Base-by-base conservation (phyloP, 306 rosid genomes). In the Pueraria montana region DNA sequence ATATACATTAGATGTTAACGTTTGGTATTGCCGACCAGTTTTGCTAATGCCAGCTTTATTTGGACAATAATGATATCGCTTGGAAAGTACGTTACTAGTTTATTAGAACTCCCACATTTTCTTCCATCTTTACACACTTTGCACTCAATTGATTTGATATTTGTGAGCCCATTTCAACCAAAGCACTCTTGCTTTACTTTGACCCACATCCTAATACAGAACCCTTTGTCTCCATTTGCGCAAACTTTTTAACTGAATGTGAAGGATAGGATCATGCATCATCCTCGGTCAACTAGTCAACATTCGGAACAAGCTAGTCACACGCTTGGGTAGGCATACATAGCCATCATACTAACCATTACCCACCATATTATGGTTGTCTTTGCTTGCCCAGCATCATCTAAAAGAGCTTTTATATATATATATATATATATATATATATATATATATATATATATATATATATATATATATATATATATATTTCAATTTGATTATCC, bases 261-360 rank as follows among this genome's bases (percentile, higher is more conserved):
- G 21, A 49, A 10, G 5, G 42, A 66, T 36, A 38, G 42, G 43
- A 7, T 46, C 32, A n/a, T 48, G 67, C 74, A 34, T 26, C 36
- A 58, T 79, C 48, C 24, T 46, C 17, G 27, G 85, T 73, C 80
- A 74, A 70, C 62, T 14, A 50, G 79, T 80, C 80, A 61, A 40
- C 38, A 24, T 76, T 74, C 34, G 74, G n/a, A 61, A 80, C 82
- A 64, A 52, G 27, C 18, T 45, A 6, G 43, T 42, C 79, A 67
- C 86, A 78, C 84, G 84, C 70, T 42, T 79, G 84, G 82, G 76
- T 86, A 86, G 89, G 89, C 84, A 68, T 49, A 74, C 76, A 61
- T 86, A 16, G 2, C 84, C 76, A 86, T 86, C 89, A 72, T 52
- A 18, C 30, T 50, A 58, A 16, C 63, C 62, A 40, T 50, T 18